Percentiles rank a stretch among this genome's conserved stretches.
phyloP scores from a whole-genome alignment of 2,329 filamentous ascomycete genomes.

The Fusarium aywerte region DNA sequence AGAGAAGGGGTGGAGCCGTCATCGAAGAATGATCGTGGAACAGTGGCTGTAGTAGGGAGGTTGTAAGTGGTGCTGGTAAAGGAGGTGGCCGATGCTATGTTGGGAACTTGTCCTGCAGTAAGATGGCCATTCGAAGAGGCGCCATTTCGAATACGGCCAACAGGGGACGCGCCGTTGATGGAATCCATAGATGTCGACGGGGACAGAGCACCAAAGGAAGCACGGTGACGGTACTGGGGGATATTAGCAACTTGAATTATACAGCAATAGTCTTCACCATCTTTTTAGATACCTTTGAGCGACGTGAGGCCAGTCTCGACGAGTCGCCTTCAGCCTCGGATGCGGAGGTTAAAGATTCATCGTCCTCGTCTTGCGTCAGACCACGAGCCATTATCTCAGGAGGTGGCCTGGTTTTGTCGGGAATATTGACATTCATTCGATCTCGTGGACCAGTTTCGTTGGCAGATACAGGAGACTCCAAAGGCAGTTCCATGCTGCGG shows the following conservation, averaged over 20 bases:
- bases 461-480: constrained; percentile 85
- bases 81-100: constrained; percentile 69
- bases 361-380: constrained; percentile 84
- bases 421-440: constrained; percentile 86
- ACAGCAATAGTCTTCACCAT: background rate
- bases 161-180: constrained; percentile 75
- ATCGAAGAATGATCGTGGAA: constrained; percentile 89
- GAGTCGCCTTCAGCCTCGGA: constrained; percentile 86
- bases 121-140: constrained; percentile 57
- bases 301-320: constrained; percentile 71
- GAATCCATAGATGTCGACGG: constrained; percentile 93
- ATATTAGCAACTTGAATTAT: constrained; percentile 24
- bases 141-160: constrained; percentile 67
- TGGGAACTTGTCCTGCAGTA: constrained; percentile 57
- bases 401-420: constrained; percentile 89
- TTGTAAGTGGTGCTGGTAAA: constrained; percentile 70
- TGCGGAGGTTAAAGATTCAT: constrained; percentile 85
- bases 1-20: constrained; percentile 82
- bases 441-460: constrained; percentile 89
- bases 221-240: constrained; percentile 68
- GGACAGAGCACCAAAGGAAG: constrained; percentile 79
- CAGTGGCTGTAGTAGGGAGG: constrained; percentile 66
- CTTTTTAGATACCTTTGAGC: constrained; percentile 68
- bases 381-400: constrained; percentile 91
- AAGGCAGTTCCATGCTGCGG: constrained; percentile 91